A percentile compares a stretch with the other conserved stretches of the same genome.
phyloP scores from a whole-genome alignment of 805 yeast species.

The Hanseniaspora clermontiae region DNA sequence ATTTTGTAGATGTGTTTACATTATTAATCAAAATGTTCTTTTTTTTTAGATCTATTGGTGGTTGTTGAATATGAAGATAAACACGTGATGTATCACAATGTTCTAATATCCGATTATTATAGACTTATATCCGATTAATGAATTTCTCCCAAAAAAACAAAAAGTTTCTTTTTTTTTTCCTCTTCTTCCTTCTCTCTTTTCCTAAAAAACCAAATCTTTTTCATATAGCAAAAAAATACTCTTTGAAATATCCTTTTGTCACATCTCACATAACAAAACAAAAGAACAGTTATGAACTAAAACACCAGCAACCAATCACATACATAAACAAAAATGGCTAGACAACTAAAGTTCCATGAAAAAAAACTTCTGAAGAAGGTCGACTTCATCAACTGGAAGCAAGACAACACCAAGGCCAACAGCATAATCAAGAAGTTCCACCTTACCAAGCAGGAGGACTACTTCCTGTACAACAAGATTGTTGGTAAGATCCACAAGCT shows the following conservation, averaged over 20 bases:
- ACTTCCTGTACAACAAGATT: conserved; percentile 81
- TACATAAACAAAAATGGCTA: conserved; percentile 43
- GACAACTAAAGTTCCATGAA: conserved; percentile 89
- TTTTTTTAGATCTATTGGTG: too few species aligned
- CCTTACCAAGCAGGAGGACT: conserved; percentile 88
- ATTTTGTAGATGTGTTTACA: too few species aligned
- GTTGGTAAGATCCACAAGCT: conserved; percentile 85
- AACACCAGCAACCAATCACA: background rate
- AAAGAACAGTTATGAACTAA: too few species aligned
- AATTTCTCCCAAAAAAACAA: too few species aligned
- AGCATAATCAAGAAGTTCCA: conserved; percentile 94
- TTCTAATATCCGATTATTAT: too few species aligned
- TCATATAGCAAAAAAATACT: background rate
- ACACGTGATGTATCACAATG: too few species aligned
- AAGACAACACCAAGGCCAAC: conserved; percentile 88
- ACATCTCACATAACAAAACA: too few species aligned
- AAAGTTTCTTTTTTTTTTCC: background rate
- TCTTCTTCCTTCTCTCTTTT: background rate
- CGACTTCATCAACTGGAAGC: conserved; percentile 95
- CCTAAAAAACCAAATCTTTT: background rate
- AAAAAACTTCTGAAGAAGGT: conserved; percentile 88
- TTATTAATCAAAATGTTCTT: too few species aligned
- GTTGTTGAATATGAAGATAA: too few species aligned
- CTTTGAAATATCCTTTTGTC: too few species aligned
- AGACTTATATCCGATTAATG: background rate